These are phyloP conservation scores for Obelidium mucronatum DNA, from an alignment of 192 early-diverging fungal genomes.

Conservation along the genomic window DNA sequence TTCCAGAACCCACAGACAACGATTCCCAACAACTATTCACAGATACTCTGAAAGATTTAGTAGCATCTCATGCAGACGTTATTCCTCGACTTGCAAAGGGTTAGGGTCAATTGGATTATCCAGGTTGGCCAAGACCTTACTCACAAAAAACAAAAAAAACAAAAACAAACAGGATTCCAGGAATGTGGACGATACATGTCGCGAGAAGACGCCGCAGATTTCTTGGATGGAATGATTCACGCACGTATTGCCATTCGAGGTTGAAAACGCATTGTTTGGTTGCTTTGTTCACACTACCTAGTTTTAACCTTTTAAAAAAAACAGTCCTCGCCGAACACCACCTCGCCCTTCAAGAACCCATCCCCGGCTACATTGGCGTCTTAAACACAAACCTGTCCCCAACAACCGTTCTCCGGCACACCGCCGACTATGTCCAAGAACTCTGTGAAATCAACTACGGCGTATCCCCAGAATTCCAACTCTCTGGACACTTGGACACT, in stretches of 20 bases:
- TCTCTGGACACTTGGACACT: conserved; percentile 67
- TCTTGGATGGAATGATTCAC: conserved; percentile 88
- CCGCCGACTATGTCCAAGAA: conserved; percentile 77
- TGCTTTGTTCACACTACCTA: no score
- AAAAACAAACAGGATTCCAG: conserved; percentile 69
- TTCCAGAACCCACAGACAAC: conserved; percentile 66
- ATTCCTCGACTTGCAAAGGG: conserved; percentile 91
- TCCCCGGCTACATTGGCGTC: conserved; percentile 77
- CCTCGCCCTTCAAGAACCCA: conserved; percentile 73
- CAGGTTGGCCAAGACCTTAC: no score
- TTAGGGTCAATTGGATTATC: no score
- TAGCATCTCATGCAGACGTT: conserved; percentile 80
- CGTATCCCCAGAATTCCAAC: conserved; percentile 70
- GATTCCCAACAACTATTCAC: conserved; percentile 73
- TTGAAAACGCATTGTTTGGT: conserved; percentile 17
- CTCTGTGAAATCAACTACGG: conserved; percentile 95
- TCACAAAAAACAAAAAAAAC: no score
- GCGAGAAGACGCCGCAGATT: conserved; percentile 66
- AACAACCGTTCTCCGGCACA: conserved; percentile 67
- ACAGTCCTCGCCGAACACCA: conserved; percentile 90
- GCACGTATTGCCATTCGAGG: conserved; percentile 89
- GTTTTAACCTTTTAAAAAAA: no score
- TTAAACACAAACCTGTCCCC: conserved; percentile 82
- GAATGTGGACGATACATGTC: conserved; percentile 92
- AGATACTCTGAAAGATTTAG: conserved; percentile 72